Base-by-base conservation (phyloP, 257 asterid genomes). In the Nicotiana otophora region DNA sequence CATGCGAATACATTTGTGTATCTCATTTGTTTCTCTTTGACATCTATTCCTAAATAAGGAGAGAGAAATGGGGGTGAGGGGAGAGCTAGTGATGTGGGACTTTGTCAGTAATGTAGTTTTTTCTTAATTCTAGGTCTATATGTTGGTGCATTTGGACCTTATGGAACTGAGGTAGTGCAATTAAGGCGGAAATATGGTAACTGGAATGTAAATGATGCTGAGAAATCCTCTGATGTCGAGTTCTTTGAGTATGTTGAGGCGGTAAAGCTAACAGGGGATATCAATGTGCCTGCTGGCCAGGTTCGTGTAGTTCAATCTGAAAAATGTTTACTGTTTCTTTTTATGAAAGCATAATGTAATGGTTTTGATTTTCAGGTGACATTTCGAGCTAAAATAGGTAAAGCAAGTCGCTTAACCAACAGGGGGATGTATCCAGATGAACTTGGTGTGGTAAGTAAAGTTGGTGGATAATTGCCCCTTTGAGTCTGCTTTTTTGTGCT, bases 211-310 rank as follows among this genome's bases (percentile, higher is more conserved):
- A 87, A 83, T 77, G 86, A 75, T 80, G 90, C 86, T 15, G 90
- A 87, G 55, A 88, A 88, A 76, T 89, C 98, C 81, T 87, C 93
- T 63, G 95, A 93, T 83, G 82, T 92, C 82, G 98, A 93, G 89
- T 96, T 96, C 91, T 96, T 93, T 81, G 99, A 94, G 90, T 96
- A 96, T 86, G 97, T 96, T 54, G 99, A 96, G 90, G 99, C 99
- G 9, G 97, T 96, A 85, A 96, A 94, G 89, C 88, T 96, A 87
- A 94, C 99, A 1, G 99, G 99, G 81, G 99, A 96, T 88, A 88
- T 94, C 82, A 94, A 94, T 87, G 98, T 96, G 84, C 98, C 98
- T 48, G 99, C 98, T 81, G 99, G 99, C 69, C 93, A 93, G 95
- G 99, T 94, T 81, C 57, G 79, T 75, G 62, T 70, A 39, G 39